Evolutionary conservation across 2,329 filamentous ascomycete genomes (phyloP).

Genomic region (Elsinoe fawcettii): DNA sequence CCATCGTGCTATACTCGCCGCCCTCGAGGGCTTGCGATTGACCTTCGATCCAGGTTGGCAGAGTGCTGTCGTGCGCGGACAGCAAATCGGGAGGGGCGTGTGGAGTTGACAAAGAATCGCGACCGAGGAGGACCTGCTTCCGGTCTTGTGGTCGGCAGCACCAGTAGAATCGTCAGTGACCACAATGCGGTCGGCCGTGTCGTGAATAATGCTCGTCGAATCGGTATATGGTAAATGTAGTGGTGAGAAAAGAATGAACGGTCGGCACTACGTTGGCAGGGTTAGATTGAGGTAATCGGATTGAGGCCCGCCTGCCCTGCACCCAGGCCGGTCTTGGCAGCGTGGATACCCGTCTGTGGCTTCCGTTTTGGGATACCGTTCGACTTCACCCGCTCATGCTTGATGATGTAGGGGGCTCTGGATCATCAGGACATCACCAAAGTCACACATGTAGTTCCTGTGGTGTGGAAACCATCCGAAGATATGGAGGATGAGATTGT

Average conservation of each 20-base stretch:
- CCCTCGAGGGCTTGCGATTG: slow-evolving; percentile 13
- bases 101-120: slow-evolving; percentile 6
- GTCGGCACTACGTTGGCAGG: neutral
- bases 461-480: neutral
- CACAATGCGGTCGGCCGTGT: neutral
- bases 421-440: neutral
- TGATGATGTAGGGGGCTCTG: neutral
- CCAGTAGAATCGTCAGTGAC: neutral
- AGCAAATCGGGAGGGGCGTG: neutral
- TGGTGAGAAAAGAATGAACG: neutral
- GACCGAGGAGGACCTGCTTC: neutral
- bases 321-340: neutral
- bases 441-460: neutral
- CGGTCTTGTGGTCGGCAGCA: neutral
- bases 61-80: slow-evolving; percentile 4
- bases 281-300: slow-evolving; percentile 13
- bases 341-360: neutral
- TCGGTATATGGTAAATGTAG: neutral
- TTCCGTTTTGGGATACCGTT: slow-evolving; percentile 12
- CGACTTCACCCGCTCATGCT: slow-evolving; percentile 12
- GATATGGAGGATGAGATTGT: slow-evolving; percentile 42
- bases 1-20: neutral
- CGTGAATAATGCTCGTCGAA: neutral
- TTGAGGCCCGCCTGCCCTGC: slow-evolving; percentile 2
- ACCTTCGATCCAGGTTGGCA: slow-evolving; percentile 4